These are phyloP conservation scores for Wickerhamiella nectarea DNA, from an alignment of 805 yeast species.

Conservation along the genomic window DNA sequence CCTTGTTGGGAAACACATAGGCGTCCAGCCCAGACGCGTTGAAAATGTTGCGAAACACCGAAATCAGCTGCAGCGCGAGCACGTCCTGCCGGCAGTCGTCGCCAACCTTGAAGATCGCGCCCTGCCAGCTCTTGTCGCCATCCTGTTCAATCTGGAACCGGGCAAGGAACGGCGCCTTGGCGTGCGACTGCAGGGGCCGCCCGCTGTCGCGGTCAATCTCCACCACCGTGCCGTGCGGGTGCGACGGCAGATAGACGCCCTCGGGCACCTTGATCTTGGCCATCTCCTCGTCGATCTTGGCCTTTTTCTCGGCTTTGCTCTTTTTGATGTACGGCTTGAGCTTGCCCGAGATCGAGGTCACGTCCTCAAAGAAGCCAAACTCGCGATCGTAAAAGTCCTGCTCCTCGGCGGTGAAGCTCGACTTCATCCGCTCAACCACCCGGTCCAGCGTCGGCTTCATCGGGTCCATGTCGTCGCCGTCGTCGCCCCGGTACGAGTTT, in stretches of 20 bases:
- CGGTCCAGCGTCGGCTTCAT: conserved; percentile 72
- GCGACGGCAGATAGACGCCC: conserved; percentile 87
- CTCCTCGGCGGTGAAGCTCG: conserved; percentile 47
- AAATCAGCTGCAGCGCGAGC: conserved; percentile 78
- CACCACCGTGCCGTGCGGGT: conserved; percentile 88
- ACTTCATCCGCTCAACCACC: conserved; percentile 52
- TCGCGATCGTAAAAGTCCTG: conserved; percentile 62
- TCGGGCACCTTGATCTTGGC: conserved; percentile 52
- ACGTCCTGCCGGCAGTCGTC: conserved; percentile 98
- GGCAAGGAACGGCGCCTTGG: conserved; percentile 98
- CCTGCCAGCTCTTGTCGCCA: conserved; percentile 60
- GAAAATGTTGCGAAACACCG: conserved; percentile 88
- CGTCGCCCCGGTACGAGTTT: conserved; percentile 82
- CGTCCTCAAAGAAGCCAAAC: conserved; percentile 78
- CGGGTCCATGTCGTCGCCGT: conserved; percentile 61
- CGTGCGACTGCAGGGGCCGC: conserved; percentile 90
- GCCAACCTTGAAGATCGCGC: conserved; percentile 97
- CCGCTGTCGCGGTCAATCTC: conserved; percentile 90
- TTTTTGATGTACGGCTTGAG: conserved; percentile 88
- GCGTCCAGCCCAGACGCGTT: conserved; percentile 75
- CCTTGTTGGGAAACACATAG: conserved; percentile 84
- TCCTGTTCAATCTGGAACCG: conserved; percentile 67
- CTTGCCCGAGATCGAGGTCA: conserved; percentile 87
- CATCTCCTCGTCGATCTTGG: conserved; percentile 95
- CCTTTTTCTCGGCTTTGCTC: conserved; percentile 90